Percentiles rank a stretch among this genome's conserved stretches.
These are phyloP conservation scores for Camelina hispida DNA, from an alignment of 345 rosid species.

Conservation along the genomic window DNA sequence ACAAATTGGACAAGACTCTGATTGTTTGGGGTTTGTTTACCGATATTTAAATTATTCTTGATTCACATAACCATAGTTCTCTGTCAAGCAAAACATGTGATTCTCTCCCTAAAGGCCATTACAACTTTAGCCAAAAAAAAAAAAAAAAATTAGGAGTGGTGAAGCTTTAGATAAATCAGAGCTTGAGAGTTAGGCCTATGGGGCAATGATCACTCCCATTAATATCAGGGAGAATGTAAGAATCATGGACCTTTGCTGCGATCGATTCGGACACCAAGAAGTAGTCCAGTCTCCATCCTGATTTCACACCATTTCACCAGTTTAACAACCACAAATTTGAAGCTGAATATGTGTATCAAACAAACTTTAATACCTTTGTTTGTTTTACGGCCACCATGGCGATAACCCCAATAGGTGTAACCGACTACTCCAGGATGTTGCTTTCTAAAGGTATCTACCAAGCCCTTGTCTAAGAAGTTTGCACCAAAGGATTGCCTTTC, in stretches of 20 bases:
- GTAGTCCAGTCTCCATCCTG: slow-evolving; percentile 99
- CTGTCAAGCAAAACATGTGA: slow-evolving; percentile 3
- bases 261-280: slow-evolving; percentile 87
- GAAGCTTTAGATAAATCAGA: slow-evolving; percentile 43
- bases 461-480: slow-evolving; percentile 79
- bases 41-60: neutral
- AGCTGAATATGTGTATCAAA: neutral
- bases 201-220: slow-evolving; percentile 93
- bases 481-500: slow-evolving; percentile 78
- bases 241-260: slow-evolving; percentile 76
- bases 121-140: neutral
- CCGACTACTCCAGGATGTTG: slow-evolving; percentile 88
- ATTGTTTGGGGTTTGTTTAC: neutral
- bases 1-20: neutral
- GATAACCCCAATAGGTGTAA: slow-evolving; percentile 94
- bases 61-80: neutral
- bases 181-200: slow-evolving; percentile 72
- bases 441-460: slow-evolving; percentile 88
- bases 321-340: slow-evolving; percentile 11
- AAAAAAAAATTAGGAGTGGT: neutral
- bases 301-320: slow-evolving; percentile 38
- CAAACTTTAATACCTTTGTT: slow-evolving; percentile 60
- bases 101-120: slow-evolving; percentile 7
- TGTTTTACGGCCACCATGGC: slow-evolving; percentile 79
- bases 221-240: slow-evolving; percentile 86